Conservation (phyloP, 1,139 yeast species). For the Pichia sp. region DNA sequence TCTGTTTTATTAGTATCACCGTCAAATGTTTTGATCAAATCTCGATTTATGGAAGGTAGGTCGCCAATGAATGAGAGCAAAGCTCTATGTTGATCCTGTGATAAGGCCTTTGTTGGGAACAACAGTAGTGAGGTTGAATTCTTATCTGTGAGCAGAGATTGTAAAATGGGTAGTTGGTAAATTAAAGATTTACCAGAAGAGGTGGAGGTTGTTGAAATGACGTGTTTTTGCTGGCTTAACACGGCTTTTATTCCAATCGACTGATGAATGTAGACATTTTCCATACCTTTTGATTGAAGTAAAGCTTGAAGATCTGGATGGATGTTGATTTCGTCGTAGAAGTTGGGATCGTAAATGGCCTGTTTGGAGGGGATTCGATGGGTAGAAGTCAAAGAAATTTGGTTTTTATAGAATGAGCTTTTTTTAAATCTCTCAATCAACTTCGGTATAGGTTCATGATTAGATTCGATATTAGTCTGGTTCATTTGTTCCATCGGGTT, state of each 20-base stretch:
- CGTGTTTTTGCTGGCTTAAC: conserved; percentile 48
- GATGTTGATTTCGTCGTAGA: conserved; percentile 10
- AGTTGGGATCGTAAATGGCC: conserved; percentile 17
- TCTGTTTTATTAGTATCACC: conserved; percentile 75
- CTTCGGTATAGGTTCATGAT: conserved; percentile 34
- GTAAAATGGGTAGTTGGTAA: conserved; percentile 80
- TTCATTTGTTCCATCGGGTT: conserved; percentile 52
- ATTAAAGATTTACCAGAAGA: conserved; percentile 93
- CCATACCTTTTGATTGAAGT: conserved; percentile 38
- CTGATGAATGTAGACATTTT: conserved; percentile 73
- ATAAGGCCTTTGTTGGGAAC: conserved; percentile 94
- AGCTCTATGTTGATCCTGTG: conserved; percentile 91
- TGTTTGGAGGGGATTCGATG: conserved; percentile 40
- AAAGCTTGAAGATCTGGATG: conserved; percentile 14
- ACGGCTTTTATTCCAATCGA: conserved; percentile 65
- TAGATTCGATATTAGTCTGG: conserved; percentile 21
- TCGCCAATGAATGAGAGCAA: conserved; percentile 53
- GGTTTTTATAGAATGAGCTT: conserved; percentile 51
- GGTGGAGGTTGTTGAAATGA: conserved; percentile 86
- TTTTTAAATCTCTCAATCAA: conserved; percentile 46
- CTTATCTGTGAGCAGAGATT: conserved; percentile 43
- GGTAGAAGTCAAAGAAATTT: conserved; percentile 48
- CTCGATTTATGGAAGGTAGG: conserved; percentile 30
- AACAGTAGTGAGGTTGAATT: conserved; percentile 76
- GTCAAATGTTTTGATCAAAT: conserved; percentile 73